Conservation (phyloP, 176 grass and related monocot genomes). For the Areca catechu region DNA sequence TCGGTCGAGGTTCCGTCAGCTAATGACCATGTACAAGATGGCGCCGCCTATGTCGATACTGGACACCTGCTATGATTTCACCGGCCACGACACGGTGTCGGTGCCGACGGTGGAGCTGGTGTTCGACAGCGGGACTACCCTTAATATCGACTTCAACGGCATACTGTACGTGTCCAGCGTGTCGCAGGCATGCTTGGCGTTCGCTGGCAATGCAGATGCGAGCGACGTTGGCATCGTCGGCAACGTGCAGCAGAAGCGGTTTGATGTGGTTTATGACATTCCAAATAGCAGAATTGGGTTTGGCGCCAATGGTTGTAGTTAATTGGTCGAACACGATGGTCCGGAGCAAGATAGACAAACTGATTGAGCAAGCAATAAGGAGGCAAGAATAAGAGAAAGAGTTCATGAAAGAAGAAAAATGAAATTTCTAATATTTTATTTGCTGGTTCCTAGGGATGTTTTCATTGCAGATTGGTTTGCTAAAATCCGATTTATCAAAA, state of each 20-base stretch:
- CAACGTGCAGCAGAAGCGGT: constrained; percentile 71
- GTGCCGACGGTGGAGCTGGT: constrained; percentile 52
- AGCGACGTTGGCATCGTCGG: constrained; percentile 43
- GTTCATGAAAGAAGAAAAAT: too few relatives aligned
- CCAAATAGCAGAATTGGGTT: constrained; percentile 55
- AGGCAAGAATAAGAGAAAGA: too few relatives aligned
- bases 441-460: too few relatives aligned
- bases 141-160: constrained; percentile 41
- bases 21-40: neutral
- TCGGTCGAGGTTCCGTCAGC: neutral
- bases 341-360: neutral
- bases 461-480: too few relatives aligned
- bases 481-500: too few relatives aligned
- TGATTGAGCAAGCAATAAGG: too few relatives aligned
- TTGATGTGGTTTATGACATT: constrained; percentile 62
- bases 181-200: constrained; percentile 68
- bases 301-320: constrained; percentile 34
- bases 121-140: constrained; percentile 33
- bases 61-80: constrained; percentile 88
- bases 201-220: constrained; percentile 40
- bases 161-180: constrained; percentile 43
- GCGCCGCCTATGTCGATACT: constrained; percentile 54
- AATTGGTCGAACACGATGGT: too few relatives aligned
- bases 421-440: too few relatives aligned
- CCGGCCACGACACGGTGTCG: constrained; percentile 18